phyloP scores from a whole-genome alignment of 257 asterid species.

The Leptodermis oblonga region DNA sequence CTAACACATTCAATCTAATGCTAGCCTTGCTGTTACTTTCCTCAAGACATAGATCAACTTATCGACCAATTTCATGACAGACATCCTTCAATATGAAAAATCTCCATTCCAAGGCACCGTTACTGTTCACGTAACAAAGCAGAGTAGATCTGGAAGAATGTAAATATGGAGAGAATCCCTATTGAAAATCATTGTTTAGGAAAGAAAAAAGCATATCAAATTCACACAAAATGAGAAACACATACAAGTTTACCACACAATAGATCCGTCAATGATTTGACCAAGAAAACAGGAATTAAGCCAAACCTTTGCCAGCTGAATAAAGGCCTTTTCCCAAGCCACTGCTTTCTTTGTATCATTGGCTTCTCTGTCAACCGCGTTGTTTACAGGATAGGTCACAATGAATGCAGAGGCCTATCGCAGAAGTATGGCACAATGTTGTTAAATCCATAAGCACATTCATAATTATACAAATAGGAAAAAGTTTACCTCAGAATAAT shows the following conservation, averaged over 20 bases:
- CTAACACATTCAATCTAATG: too few species aligned
- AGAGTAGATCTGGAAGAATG: neutral
- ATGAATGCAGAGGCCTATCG: constrained; percentile 90
- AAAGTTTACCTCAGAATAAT: constrained; percentile 71
- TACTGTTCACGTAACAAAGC: neutral
- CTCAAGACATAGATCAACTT: neutral
- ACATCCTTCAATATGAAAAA: neutral
- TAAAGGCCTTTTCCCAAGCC: constrained; percentile 98
- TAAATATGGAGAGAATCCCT: neutral
- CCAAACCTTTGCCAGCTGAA: constrained; percentile 84
- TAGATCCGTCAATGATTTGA: constrained; percentile 13
- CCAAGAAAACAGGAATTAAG: constrained; percentile 12
- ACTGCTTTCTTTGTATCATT: constrained; percentile 69
- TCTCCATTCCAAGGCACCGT: neutral
- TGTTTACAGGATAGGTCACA: constrained; percentile 95
- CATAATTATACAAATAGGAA: constrained; percentile 1
- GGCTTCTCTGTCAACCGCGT: constrained; percentile 72
- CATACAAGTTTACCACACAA: neutral
- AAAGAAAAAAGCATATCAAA: neutral
- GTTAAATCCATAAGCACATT: constrained; percentile 3
- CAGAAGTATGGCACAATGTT: constrained; percentile 19
- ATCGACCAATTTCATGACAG: too few species aligned
- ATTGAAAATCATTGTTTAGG: neutral
- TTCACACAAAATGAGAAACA: neutral
- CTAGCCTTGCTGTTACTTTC: too few species aligned